A percentile compares a stretch with the other conserved stretches of the same genome.
Conservation (phyloP, 2,329 filamentous ascomycete species). For the Curvularia verruculosa region DNA sequence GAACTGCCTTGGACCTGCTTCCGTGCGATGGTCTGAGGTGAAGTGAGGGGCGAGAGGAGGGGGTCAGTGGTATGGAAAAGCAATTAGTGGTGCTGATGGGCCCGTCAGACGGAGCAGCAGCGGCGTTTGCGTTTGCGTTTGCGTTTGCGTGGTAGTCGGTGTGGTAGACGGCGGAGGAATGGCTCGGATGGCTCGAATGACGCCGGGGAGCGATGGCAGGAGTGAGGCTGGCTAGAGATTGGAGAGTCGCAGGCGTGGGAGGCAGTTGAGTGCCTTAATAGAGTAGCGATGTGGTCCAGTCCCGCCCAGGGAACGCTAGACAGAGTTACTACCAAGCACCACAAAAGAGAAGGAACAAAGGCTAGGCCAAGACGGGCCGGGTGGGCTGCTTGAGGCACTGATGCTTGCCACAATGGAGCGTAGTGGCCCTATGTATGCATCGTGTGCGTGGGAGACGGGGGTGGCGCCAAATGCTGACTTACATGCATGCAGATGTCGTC, state of each 20-base stretch:
- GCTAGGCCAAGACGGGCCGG: constrained; percentile 25
- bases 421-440: constrained; percentile 23
- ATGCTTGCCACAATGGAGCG: constrained; percentile 27
- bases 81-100: constrained; percentile 27
- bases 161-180: constrained; percentile 1
- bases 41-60: not conserved
- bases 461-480: constrained; percentile 31
- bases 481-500: constrained; percentile 16
- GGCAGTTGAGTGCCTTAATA: constrained; percentile 19
- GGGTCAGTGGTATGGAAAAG: not conserved
- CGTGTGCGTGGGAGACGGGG: constrained; percentile 12
- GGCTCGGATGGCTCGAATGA: not conserved
- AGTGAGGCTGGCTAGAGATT: not conserved
- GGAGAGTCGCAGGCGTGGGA: constrained; percentile 10
- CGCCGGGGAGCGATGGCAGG: constrained; percentile 2
- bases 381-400: constrained; percentile 19
- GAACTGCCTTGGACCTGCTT: constrained; percentile 13
- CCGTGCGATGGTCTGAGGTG: constrained; percentile 36
- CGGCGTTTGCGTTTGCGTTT: not conserved
- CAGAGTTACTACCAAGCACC: constrained; percentile 33
- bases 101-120: constrained; percentile 19
- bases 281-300: constrained; percentile 4
- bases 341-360: constrained; percentile 8
- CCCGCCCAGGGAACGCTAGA: constrained; percentile 27
- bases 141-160: no score